Conservation (phyloP, 805 yeast genomes). For the Wickerhamiella musiphila region DNA sequence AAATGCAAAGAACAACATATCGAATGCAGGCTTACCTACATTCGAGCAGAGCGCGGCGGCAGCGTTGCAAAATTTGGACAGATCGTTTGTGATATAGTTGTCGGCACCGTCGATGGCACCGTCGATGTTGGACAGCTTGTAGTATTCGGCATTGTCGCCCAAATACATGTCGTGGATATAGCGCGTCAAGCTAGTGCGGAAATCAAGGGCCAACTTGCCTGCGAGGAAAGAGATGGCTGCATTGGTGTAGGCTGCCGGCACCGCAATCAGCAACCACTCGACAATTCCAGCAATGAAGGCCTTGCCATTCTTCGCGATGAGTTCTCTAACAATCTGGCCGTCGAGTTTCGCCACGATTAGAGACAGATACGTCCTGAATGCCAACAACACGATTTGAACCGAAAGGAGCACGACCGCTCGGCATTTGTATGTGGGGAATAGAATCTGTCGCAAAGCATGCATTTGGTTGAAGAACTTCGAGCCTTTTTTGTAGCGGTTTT, state of each 20-base stretch:
- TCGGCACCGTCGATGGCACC: constrained; percentile 52
- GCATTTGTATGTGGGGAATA: constrained; percentile 59
- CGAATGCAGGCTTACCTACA: constrained; percentile 83
- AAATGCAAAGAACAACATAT: constrained; percentile 63
- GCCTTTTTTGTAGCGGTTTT: constrained; percentile 18
- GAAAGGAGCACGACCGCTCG: constrained; percentile 48
- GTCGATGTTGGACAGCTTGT: constrained; percentile 49
- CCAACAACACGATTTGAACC: constrained; percentile 55
- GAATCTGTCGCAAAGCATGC: constrained; percentile 56
- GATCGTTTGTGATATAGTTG: constrained; percentile 73
- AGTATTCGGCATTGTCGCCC: constrained; percentile 65
- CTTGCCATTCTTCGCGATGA: constrained; percentile 63
- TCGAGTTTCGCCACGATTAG: constrained; percentile 74
- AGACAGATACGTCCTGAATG: constrained; percentile 75
- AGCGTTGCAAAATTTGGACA: constrained; percentile 62
- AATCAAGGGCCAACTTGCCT: constrained; percentile 58
- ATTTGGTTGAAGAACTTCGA: constrained; percentile 59
- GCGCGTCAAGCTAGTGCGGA: constrained; percentile 67
- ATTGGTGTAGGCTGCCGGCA: constrained; percentile 86
- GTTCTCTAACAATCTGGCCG: constrained; percentile 79
- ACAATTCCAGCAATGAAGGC: constrained; percentile 60
- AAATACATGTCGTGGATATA: constrained; percentile 82
- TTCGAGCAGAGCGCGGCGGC: constrained; percentile 71
- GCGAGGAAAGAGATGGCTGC: constrained; percentile 74
- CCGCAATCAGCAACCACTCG: constrained; percentile 78